Evolutionary conservation across 805 yeast species (phyloP).

Genomic region (Grigorovia transvaalensis): DNA sequence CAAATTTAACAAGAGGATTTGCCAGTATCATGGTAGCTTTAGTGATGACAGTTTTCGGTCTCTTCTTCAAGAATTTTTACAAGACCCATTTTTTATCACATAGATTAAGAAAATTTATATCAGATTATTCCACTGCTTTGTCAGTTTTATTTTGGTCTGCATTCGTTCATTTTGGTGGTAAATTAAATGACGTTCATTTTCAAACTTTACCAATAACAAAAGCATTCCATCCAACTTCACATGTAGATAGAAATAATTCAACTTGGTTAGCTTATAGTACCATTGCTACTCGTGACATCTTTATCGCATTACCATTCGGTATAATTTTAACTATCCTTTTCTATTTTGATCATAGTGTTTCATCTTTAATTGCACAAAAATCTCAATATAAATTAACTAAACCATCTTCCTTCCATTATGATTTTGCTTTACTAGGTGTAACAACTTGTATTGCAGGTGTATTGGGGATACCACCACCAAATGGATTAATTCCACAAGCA

Average conservation of each 20-base stretch:
- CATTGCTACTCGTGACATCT: constrained; percentile 56
- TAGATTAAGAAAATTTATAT: constrained; percentile 53
- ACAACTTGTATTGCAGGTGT: constrained; percentile 84
- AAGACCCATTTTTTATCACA: constrained; percentile 53
- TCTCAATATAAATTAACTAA: constrained; percentile 70
- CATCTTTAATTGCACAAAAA: constrained; percentile 86
- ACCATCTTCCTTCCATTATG: constrained; percentile 91
- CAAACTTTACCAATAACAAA: constrained; percentile 57
- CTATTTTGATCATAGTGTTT: constrained; percentile 92
- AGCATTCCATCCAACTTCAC: constrained; percentile 64
- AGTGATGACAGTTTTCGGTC: constrained; percentile 68
- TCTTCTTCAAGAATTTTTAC: constrained; percentile 42
- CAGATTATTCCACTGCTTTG: constrained; percentile 80
- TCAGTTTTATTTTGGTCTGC: constrained; percentile 86
- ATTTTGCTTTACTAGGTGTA: constrained; percentile 70
- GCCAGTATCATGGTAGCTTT: constrained; percentile 67
- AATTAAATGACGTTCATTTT: constrained; percentile 45
- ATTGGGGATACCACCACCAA: constrained; percentile 89
- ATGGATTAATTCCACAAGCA: constrained; percentile 95
- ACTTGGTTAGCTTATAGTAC: constrained; percentile 34
- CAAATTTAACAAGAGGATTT: constrained; percentile 44
- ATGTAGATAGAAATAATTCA: constrained; percentile 13
- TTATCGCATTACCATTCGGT: constrained; percentile 90
- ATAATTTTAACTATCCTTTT: constrained; percentile 71
- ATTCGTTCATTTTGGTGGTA: constrained; percentile 84